Percentiles rank a stretch among this genome's conserved stretches.
These are phyloP conservation scores for Chlamydomonas sp. DNA, from an alignment of 139 green algal genomes.

Conservation along the genomic window DNA sequence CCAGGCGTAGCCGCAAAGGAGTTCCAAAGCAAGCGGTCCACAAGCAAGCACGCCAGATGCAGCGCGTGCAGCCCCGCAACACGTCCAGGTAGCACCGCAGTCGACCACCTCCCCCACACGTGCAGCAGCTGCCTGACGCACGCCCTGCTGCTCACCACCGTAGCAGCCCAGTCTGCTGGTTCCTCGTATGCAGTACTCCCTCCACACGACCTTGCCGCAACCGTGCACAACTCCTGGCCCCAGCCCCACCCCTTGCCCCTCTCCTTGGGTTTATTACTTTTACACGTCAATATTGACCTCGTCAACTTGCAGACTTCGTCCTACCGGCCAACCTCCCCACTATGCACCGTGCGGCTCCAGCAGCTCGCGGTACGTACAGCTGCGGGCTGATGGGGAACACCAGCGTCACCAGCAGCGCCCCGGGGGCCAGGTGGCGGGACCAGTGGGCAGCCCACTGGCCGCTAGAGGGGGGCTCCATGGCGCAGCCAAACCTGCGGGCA, in stretches of 20 bases:
- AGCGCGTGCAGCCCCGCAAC: not conserved
- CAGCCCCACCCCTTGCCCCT: no score
- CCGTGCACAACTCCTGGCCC: no score
- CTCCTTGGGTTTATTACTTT: no score
- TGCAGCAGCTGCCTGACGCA: constrained; percentile 10
- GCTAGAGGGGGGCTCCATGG: constrained; percentile 66
- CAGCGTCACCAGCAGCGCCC: constrained; percentile 64
- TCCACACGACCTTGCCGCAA: constrained; percentile 4
- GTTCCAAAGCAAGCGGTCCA: not conserved
- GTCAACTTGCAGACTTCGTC: no score
- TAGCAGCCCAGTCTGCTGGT: not conserved
- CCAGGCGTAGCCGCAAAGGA: not conserved
- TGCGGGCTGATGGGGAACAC: constrained; percentile 71
- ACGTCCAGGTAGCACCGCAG: not conserved
- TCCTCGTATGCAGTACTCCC: not conserved
- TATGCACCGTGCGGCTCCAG: constrained; percentile 38
- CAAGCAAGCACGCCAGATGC: no score
- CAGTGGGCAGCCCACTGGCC: constrained; percentile 63
- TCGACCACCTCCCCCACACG: not conserved
- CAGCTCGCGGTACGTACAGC: constrained; percentile 53
- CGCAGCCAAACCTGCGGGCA: constrained; percentile 67
- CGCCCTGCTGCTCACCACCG: not conserved
- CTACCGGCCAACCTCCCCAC: no score
- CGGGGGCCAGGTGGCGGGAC: constrained; percentile 49
- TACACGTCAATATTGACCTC: no score